Evolutionary conservation across 306 rosid species (phyloP).

Genomic region (Clitoria ternatea): DNA sequence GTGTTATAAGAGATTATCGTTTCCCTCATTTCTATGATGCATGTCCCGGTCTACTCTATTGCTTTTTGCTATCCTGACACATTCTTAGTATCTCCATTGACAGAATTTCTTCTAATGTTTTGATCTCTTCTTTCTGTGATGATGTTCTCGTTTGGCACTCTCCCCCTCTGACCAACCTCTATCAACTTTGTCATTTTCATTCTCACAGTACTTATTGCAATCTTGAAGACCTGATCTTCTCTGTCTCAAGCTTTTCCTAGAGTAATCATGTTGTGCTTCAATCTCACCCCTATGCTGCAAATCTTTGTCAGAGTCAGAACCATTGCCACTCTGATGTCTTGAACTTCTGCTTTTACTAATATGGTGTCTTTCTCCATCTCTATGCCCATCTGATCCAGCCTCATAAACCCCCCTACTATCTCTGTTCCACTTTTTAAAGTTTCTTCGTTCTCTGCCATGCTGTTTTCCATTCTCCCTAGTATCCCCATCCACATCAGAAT

Average conservation of each 20-base stretch:
- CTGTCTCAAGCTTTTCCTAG: slow-evolving; percentile 27
- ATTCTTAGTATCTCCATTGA: slow-evolving; percentile 14
- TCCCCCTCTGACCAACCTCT: slow-evolving; percentile 26
- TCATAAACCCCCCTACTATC: slow-evolving; percentile 28
- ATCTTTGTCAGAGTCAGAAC: slow-evolving; percentile 24
- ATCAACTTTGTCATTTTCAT: slow-evolving; percentile 30
- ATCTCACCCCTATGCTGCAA: slow-evolving; percentile 23
- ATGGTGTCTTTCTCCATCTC: slow-evolving; percentile 19
- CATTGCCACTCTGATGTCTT: slow-evolving; percentile 20
- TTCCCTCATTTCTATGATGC: slow-evolving; percentile 11
- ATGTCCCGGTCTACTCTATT: no score
- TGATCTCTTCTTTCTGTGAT: slow-evolving; percentile 25
- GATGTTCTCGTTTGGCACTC: slow-evolving; percentile 6
- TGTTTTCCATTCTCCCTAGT: slow-evolving; percentile 24
- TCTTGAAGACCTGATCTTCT: slow-evolving; percentile 9
- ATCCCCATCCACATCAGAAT: slow-evolving; percentile 37
- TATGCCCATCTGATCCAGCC: slow-evolving; percentile 18
- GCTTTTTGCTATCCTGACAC: no score
- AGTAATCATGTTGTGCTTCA: slow-evolving; percentile 11
- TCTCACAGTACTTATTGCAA: slow-evolving; percentile 17
- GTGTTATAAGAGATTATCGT: background rate
- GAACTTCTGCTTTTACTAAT: slow-evolving; percentile 29
- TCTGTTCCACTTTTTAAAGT: slow-evolving; percentile 28
- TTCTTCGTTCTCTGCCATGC: slow-evolving; percentile 29
- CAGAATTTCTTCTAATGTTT: slow-evolving; percentile 15